Percentiles rank a stretch among this genome's conserved stretches.
phyloP scores from a whole-genome alignment of 2,329 filamentous ascomycete species.

The Tolypocladium nubicola region DNA sequence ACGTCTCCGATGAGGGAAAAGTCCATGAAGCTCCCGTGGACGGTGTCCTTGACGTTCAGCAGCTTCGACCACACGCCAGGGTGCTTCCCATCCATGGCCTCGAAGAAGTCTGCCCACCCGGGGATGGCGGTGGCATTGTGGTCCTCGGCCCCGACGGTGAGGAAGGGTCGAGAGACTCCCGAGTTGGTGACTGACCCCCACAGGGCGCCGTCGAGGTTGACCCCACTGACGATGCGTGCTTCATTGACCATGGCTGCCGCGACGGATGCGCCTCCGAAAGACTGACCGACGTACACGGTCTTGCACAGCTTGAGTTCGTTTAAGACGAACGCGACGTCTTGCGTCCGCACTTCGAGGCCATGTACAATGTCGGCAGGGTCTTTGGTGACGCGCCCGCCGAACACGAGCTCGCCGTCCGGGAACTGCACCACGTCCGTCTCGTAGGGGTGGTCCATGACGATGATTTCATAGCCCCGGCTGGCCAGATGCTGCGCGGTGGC shows the following conservation, averaged over 20 bases:
- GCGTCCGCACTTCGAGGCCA: conserved; percentile 11
- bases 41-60: conserved; percentile 14
- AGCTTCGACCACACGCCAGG: conserved; percentile 17
- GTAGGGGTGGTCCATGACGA: conserved; percentile 32
- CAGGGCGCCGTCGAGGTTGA: conserved; percentile 26
- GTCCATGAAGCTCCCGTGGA: conserved; percentile 21
- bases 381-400: conserved; percentile 9
- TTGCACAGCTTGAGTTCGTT: conserved; percentile 10
- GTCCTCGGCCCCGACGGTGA: conserved; percentile 17
- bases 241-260: conserved; percentile 19
- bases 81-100: conserved; percentile 7
- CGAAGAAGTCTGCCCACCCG: conserved; percentile 16
- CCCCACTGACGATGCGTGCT: conserved; percentile 18
- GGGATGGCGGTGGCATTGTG: conserved; percentile 12
- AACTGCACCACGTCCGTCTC: conserved; percentile 30
- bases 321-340: conserved; percentile 19
- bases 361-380: conserved; percentile 5
- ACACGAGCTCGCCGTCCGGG: conserved; percentile 21
- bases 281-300: conserved; percentile 21
- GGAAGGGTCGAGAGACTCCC: conserved; percentile 17
- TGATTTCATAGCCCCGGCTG: conserved; percentile 27
- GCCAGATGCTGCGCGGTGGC: conserved; percentile 27
- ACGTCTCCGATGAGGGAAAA: conserved; percentile 13
- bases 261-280: conserved; percentile 20
- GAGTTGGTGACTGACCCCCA: conserved; percentile 13